phyloP scores from a whole-genome alignment of 768 basidiomycete genomes.

The Suillus sp. region DNA sequence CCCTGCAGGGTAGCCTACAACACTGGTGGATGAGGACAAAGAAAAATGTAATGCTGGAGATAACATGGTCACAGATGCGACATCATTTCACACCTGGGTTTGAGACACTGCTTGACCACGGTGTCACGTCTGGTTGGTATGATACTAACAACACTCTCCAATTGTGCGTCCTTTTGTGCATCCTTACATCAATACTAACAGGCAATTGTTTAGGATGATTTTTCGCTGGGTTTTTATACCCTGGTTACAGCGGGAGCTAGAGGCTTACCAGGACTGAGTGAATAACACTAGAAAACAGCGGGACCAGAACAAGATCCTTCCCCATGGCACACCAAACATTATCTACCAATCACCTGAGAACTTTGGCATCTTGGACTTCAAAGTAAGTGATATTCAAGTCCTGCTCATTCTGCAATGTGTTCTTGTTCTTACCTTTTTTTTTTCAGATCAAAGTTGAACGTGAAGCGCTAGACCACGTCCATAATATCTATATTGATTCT shows the following conservation, averaged over 20 bases:
- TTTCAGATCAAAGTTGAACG: not conserved
- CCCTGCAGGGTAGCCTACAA: slow-evolving; percentile 39
- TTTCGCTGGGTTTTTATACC: too few relatives aligned
- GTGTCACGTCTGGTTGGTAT: slow-evolving; percentile 34
- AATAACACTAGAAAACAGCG: too few relatives aligned
- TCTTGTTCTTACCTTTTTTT: not conserved
- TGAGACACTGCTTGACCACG: slow-evolving; percentile 36
- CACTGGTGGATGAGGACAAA: slow-evolving; percentile 38
- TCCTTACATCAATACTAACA: too few relatives aligned
- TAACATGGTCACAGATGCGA: slow-evolving; percentile 27
- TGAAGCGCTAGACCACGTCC: not conserved
- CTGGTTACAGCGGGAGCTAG: too few relatives aligned
- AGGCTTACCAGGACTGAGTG: too few relatives aligned
- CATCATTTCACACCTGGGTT: slow-evolving; percentile 29
- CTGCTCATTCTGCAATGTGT: not conserved
- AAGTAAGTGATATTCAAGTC: too few relatives aligned
- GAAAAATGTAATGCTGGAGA: slow-evolving; percentile 10
- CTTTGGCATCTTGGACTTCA: not conserved
- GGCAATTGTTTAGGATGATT: too few relatives aligned
- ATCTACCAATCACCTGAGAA: not conserved
- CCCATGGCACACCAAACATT: not conserved
- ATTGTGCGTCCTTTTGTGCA: too few relatives aligned
- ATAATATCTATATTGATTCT: not conserved
- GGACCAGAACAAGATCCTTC: not conserved
- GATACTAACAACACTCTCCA: not conserved